Evolutionary conservation across 441 rosid species (phyloP).

Genomic region (Erodium chrysanthum): DNA sequence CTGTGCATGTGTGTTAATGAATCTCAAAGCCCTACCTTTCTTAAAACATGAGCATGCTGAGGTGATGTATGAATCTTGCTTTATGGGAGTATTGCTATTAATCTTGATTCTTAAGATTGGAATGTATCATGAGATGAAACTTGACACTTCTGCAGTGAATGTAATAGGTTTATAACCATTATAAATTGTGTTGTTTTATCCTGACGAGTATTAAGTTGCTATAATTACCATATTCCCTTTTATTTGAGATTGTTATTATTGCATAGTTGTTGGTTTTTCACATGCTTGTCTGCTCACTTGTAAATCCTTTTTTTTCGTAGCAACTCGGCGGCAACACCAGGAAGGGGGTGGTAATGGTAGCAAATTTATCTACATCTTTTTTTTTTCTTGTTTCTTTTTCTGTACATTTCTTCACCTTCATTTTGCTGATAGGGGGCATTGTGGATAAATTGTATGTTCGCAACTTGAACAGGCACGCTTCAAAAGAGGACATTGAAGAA

Average conservation of each 20-base stretch:
- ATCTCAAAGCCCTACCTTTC: neutral
- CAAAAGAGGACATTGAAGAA: conserved; percentile 57
- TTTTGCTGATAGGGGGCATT: conserved; percentile 28
- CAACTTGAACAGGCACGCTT: conserved; percentile 54
- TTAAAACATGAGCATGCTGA: neutral
- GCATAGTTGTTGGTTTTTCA: neutral
- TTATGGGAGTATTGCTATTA: neutral
- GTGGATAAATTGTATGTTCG: conserved; percentile 69
- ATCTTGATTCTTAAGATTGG: conserved; percentile 3
- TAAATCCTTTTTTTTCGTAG: neutral
- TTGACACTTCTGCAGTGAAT: neutral
- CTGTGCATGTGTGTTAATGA: conserved; percentile 3
- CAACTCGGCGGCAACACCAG: neutral
- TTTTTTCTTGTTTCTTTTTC: conserved; percentile 13
- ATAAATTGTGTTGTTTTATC: no score
- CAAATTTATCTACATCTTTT: neutral
- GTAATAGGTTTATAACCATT: neutral
- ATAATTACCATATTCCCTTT: neutral
- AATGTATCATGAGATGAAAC: neutral
- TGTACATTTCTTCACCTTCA: conserved; percentile 5
- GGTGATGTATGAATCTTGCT: neutral
- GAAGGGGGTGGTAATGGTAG: conserved; percentile 1
- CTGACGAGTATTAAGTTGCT: neutral
- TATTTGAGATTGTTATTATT: neutral
- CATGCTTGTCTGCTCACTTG: neutral